Conservation (phyloP, 805 yeast genomes). For the Schwanniomyces vanrijiae region DNA sequence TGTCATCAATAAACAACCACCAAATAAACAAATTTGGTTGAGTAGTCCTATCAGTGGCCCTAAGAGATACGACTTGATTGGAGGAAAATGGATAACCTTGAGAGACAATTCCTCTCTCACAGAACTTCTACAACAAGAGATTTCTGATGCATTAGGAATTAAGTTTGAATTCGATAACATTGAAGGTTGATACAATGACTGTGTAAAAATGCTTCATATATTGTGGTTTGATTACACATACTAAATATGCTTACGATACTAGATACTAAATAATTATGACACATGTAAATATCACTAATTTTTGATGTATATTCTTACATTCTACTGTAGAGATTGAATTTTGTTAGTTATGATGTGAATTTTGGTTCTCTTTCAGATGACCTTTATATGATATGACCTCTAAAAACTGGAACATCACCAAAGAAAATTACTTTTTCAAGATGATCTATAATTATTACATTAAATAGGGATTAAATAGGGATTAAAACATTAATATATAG, state of each 20-base stretch:
- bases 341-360: too few species aligned
- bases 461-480: too few species aligned
- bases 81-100: conserved; percentile 75
- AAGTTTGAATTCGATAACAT: conserved; percentile 18
- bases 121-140: conserved; percentile 31
- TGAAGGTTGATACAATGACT: conserved; percentile 4
- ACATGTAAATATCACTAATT: background rate
- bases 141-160: conserved; percentile 25
- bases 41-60: conserved; percentile 95
- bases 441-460: too few species aligned
- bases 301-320: too few species aligned
- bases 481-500: too few species aligned
- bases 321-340: too few species aligned
- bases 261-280: background rate
- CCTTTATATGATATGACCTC: too few species aligned
- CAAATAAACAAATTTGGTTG: conserved; percentile 95
- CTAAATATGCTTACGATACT: background rate
- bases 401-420: too few species aligned
- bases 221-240: background rate
- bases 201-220: background rate
- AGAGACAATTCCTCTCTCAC: conserved; percentile 55
- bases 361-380: too few species aligned
- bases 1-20: conserved; percentile 95
- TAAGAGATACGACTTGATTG: conserved; percentile 65
- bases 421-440: too few species aligned